These are phyloP conservation scores for Metschnikowia orientalis DNA, from an alignment of 805 yeast species.

Conservation along the genomic window DNA sequence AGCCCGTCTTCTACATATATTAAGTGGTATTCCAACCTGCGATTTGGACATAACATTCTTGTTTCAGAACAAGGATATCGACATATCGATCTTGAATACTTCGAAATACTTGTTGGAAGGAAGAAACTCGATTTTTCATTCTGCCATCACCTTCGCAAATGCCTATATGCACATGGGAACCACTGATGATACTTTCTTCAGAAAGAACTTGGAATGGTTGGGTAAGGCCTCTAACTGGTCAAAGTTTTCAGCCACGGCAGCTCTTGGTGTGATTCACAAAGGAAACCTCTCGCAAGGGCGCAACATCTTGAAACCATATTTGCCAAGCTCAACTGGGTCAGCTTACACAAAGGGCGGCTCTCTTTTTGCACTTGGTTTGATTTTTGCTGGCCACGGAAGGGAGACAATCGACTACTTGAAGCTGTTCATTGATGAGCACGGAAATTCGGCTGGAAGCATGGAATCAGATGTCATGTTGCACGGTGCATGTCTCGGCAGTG, in stretches of 20 bases:
- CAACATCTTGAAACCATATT: conserved; percentile 80
- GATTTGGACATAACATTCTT: conserved; percentile 88
- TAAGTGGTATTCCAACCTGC: conserved; percentile 91
- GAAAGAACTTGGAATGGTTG: conserved; percentile 90
- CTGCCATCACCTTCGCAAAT: conserved; percentile 91
- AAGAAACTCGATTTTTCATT: conserved; percentile 88
- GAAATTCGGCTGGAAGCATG: conserved; percentile 59
- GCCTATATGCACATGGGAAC: conserved; percentile 97
- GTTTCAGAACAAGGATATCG: conserved; percentile 82
- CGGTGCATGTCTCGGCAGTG: conserved; percentile 93
- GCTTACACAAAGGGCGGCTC: conserved; percentile 95
- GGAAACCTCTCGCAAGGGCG: conserved; percentile 92
- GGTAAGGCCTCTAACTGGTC: conserved; percentile 99
- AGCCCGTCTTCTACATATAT: conserved; percentile 57
- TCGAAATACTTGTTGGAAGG: conserved; percentile 83
- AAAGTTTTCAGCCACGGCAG: conserved; percentile 95
- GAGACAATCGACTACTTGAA: conserved; percentile 79
- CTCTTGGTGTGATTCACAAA: conserved; percentile 93
- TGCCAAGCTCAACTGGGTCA: conserved; percentile 77
- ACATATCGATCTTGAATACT: conserved; percentile 72
- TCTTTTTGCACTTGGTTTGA: conserved; percentile 84
- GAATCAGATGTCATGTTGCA: conserved; percentile 82
- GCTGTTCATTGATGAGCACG: conserved; percentile 61
- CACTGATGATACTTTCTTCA: conserved; percentile 87
- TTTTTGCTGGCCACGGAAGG: conserved; percentile 94